Evolutionary conservation across 2,329 filamentous ascomycete genomes (phyloP), one percentile per base, ranked within the genome.

Genomic region (Penicillium psychrosexuale): DNA sequence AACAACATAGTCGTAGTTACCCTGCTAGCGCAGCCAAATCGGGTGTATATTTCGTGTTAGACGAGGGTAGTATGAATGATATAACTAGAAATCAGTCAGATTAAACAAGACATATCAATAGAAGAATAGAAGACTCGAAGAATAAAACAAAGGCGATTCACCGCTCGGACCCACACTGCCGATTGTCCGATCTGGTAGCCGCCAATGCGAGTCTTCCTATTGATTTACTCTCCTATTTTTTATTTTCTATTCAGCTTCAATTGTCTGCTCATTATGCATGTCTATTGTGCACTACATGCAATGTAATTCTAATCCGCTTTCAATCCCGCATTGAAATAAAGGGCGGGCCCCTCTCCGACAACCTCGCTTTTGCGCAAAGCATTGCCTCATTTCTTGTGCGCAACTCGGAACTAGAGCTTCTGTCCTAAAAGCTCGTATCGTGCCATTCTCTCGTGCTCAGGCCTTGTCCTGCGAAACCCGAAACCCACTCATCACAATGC

Each of bases 401-500:
- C 51, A 15, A 42, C 15, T 37, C 24, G n/a, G 30, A 42, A 39
- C 39, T 24, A 45, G 51, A 48, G 37, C 51, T 34, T 27, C 9
- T 31, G 15, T 34, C 19, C 15, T 12, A 8, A 50, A 24, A 42
- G 24, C 27, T 34, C 36, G 13, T 42, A 28, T 15, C 12, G 28
- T 24, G 28, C 15, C 30, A 5, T 49, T 27, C 19, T 44, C 8
- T 34, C 8, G 11, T 15, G 5, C 11, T 17, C 11, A 22, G 36
- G 31, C 11, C 28, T 37, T n/a, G 27, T 27, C 8, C 9, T 22
- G 33, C 15, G 33, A 44, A 34, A 30, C 28, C 27, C 28, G 19
- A 38, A 50, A n/a, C 17, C 19, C 19, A 44, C 39, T 13, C 33
- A 49, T 49, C 47, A 55, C 37, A 51, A 57, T 62, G 62, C 55